Evolutionary conservation across 257 asterid genomes (phyloP).

Genomic region (Primulina tabacum): DNA sequence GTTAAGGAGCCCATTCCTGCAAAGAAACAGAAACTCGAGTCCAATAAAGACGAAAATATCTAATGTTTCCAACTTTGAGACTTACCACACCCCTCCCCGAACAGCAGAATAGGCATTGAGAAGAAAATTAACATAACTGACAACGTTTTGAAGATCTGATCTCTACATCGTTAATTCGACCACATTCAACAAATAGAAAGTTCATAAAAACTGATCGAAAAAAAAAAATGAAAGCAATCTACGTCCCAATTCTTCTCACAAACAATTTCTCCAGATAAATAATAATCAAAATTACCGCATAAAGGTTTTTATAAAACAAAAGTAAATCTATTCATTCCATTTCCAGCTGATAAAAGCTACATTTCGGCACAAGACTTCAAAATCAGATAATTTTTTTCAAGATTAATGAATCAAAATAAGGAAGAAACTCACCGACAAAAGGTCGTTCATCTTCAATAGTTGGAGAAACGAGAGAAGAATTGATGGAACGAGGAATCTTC

Average conservation of each 20-base stretch:
- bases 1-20: slow-evolving; percentile 14
- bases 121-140: slow-evolving; percentile 1
- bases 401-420: slow-evolving; percentile 12
- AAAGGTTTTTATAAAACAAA: background rate
- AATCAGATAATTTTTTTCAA: background rate
- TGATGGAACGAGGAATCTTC: slow-evolving; percentile 26
- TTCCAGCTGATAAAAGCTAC: slow-evolving; percentile 36
- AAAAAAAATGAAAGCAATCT: slow-evolving; percentile 17
- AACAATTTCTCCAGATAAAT: slow-evolving; percentile 2
- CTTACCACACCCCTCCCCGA: background rate
- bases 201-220: background rate
- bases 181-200: slow-evolving; percentile 14
- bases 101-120: background rate
- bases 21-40: background rate
- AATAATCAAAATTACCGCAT: slow-evolving; percentile 13
- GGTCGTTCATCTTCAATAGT: slow-evolving; percentile 64
- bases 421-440: slow-evolving; percentile 47
- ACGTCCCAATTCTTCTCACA: slow-evolving; percentile 6
- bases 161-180: background rate
- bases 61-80: slow-evolving; percentile 21
- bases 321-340: background rate
- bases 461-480: slow-evolving; percentile 33
- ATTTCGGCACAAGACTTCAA: slow-evolving; percentile 16
- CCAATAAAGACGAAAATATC: slow-evolving; percentile 15
- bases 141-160: slow-evolving; percentile 12